Evolutionary conservation across 148 eudicot species (phyloP).

Genomic region (Rhododendron williamsianum): DNA sequence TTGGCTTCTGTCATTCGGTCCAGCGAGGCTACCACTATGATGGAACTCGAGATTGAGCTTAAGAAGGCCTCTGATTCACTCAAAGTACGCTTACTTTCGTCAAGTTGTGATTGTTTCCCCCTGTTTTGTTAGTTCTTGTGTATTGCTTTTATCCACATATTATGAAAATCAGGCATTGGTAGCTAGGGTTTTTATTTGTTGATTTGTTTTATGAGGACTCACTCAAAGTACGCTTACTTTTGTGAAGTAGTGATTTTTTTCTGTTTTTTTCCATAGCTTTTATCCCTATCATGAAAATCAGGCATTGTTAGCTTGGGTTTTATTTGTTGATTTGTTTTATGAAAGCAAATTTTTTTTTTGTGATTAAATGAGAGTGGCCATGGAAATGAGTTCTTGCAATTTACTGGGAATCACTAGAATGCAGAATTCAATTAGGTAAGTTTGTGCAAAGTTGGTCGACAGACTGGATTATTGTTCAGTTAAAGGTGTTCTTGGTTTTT

Average conservation of each 20-base stretch:
- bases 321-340: neutral
- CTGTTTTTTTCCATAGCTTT: neutral
- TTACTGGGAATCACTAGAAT: neutral
- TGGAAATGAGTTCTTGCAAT: neutral
- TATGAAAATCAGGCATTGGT: no score
- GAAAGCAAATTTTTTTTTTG: neutral
- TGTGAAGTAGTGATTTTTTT: no score
- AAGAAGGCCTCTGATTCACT: slow-evolving; percentile 86
- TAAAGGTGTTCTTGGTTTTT: neutral
- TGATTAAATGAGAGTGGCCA: neutral
- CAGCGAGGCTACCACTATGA: slow-evolving; percentile 82
- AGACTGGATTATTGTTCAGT: neutral
- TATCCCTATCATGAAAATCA: neutral
- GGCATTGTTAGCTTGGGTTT: neutral
- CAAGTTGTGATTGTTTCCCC: neutral
- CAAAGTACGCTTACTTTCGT: slow-evolving; percentile 36
- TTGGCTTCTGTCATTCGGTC: slow-evolving; percentile 77
- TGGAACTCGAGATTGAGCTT: slow-evolving; percentile 94
- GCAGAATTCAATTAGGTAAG: neutral
- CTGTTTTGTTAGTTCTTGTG: no score
- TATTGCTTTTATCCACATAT: neutral
- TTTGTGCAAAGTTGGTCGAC: neutral
- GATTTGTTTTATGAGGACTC: no score
- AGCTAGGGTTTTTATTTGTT: no score
- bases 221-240: no score